Base-by-base conservation (phyloP, 2,329 filamentous ascomycete species). In the Paecilomyces niveus region DNA sequence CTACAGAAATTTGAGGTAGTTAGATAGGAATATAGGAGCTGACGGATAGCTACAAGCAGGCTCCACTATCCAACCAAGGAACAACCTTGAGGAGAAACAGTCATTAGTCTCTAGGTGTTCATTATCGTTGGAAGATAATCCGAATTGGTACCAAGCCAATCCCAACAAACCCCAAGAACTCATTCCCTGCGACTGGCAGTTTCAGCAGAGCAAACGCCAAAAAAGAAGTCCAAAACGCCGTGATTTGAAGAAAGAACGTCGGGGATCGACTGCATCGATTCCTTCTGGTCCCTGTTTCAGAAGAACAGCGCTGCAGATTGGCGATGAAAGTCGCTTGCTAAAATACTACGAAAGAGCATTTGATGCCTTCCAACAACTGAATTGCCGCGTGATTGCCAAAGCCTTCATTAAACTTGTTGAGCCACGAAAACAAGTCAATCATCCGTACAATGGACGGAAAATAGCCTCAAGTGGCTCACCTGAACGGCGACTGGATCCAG, bases 381-480 rank as follows among this genome's bases (percentile, higher is more conserved):
- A 72, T 53, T 77, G 74, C 61, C 72, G 74, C 15, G 67, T 73
- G 29, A 69, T 79, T 31, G 72, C 72, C 45, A 78, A 78, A 60
- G 70, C 72, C 1, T 78, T 71, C 64, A 73, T 78, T 60, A 77
- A 75, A 59, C 59, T 72, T 22, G 73, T 76, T 26, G 74, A 78
- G 59, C 76, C 75, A 10, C 70, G 72, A 33, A 79, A 78, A 65
- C 76, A 79, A 62, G 72, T 73, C 22, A 73, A 72, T 11, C 70
- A 76, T 62, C 76, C 76, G 8, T 79, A 79, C 58, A 78, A 78
- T 67, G 77, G 77, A 11, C 68, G 73, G 13, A 65, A 63, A 52
- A 63, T 64, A 52, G 54, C 63, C 15, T 61, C 60, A 26, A 22
- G 50, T 32, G 63, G 65, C 53, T 62, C 65, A 1, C 62, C 63